Base-by-base conservation (phyloP, 2,329 filamentous ascomycete genomes). In the Aspergillus ruber region DNA sequence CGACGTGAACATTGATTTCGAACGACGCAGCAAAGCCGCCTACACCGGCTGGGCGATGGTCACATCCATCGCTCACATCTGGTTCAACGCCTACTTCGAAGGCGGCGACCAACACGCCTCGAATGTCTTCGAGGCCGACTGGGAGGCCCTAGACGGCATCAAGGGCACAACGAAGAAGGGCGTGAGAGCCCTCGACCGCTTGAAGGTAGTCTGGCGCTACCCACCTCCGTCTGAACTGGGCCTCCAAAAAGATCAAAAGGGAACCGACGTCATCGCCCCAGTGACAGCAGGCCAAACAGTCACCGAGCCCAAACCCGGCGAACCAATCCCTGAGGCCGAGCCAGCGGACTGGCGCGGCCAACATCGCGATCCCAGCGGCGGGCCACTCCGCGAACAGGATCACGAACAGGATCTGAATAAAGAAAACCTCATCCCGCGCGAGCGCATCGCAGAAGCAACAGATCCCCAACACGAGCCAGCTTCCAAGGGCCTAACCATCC, bases 21-120 rank as follows among this genome's bases (percentile, higher is more conserved):
- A 97, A 70, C 81, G 89, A 6, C 83, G 90, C 32, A 95, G 90
- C 68, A 86, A 85, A 60, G 83, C 86, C 3, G 83, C 86, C 1
- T 87, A 86, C 59, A 78, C 78, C 6, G 86, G 89, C 1, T 80
- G 88, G 56, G 90, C 88, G 0, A 88, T 97, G 83, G 89, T 96
- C 3, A 95, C 91, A 0, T 84, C 90, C 0, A 84, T 97, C 8
- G 90, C 90, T 0, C 91, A 97, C 61, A 88, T 95, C 13, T 98
- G 93, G 93, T 95, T 96, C 75, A 98, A 98, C 62, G 76, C 84
- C 1, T 97, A 84, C 68, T 97, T 97, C 59, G 93, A 97, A 70
- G 90, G 90, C 40, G 88, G 86, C 20, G 71, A 75, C 13, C 76
- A 88, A 0, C 78, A 86, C 43, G 78, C 84, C 39, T 86, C 79